phyloP scores from a whole-genome alignment of 2,329 filamentous ascomycete species.

The Paracoccidioides lutzii region DNA sequence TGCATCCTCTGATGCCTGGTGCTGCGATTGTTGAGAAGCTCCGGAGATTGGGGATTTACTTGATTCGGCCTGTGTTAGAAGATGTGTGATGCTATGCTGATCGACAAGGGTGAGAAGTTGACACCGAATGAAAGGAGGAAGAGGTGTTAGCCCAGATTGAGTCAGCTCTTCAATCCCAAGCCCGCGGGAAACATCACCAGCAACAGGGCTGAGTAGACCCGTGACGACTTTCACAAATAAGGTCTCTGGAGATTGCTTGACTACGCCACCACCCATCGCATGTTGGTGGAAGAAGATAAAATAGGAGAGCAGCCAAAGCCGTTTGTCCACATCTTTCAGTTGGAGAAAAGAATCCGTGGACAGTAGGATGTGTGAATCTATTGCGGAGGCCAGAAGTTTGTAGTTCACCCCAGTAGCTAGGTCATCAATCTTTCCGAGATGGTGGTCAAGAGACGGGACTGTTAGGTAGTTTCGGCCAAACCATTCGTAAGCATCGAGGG shows the following conservation, averaged over 20 bases:
- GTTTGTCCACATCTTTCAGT: constrained; percentile 27
- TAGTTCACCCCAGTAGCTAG: constrained; percentile 40
- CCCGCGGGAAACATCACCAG: constrained; percentile 39
- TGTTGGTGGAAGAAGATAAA: constrained; percentile 46
- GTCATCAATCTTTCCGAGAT: constrained; percentile 26
- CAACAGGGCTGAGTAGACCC: constrained; percentile 42
- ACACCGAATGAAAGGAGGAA: constrained; percentile 45
- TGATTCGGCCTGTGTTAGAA: constrained; percentile 37
- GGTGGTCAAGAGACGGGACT: constrained; percentile 27
- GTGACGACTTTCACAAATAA: constrained; percentile 46
- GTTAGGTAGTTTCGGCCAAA: constrained; percentile 36
- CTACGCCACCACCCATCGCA: constrained; percentile 27
- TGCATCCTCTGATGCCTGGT: constrained; percentile 44
- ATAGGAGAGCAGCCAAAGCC: constrained; percentile 46
- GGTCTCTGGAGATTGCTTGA: constrained; percentile 34
- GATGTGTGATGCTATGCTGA: constrained; percentile 56
- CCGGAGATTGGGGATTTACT: constrained; percentile 16
- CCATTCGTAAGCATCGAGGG: constrained; percentile 33
- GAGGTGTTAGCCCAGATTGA: constrained; percentile 18
- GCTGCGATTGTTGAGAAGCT: constrained; percentile 12
- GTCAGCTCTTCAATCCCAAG: constrained; percentile 33
- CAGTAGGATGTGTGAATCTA: constrained; percentile 22
- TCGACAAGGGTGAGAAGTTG: constrained; percentile 62
- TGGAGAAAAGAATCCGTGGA: constrained; percentile 16
- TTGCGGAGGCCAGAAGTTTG: constrained; percentile 32